Conservation (phyloP, 768 basidiomycete genomes). For the Strobilomyces dryophilus region DNA sequence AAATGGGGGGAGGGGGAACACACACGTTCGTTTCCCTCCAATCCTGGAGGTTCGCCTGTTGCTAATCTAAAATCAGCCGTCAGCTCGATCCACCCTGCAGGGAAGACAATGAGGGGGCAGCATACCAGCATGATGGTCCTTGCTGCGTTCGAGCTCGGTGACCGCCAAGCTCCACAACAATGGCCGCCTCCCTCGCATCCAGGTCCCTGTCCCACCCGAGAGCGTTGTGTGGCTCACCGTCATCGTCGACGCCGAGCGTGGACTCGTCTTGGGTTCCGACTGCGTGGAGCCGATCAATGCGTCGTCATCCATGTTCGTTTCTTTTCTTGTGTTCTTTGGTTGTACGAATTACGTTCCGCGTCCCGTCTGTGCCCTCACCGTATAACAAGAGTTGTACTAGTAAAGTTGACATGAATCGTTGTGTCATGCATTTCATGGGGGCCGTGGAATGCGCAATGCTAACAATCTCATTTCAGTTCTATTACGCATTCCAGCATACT, state of each 20-base stretch:
- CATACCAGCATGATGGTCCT: slow-evolving; percentile 30
- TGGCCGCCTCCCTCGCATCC: slow-evolving; percentile 25
- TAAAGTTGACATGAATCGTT: too few species aligned
- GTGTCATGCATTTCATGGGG: too few species aligned
- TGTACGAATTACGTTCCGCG: background rate
- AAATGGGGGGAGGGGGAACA: too few species aligned
- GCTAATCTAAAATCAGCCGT: slow-evolving; percentile 11
- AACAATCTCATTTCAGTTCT: too few species aligned
- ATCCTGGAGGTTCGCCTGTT: slow-evolving; percentile 27
- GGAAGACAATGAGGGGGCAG: background rate
- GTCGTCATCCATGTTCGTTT: slow-evolving; percentile 22
- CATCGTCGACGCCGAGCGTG: slow-evolving; percentile 16
- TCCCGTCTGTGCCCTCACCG: too few species aligned
- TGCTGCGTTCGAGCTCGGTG: slow-evolving; percentile 38
- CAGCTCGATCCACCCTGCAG: background rate
- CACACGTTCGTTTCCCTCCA: slow-evolving; percentile 30
- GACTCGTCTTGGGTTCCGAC: slow-evolving; percentile 17
- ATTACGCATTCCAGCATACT: too few species aligned
- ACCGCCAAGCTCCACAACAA: slow-evolving; percentile 39
- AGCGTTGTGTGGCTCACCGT: slow-evolving; percentile 2
- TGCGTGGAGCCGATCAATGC: slow-evolving; percentile 18
- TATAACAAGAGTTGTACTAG: too few species aligned
- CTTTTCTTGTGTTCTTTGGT: background rate
- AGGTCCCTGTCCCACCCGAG: background rate
- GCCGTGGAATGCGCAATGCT: too few species aligned